These are phyloP conservation scores for Phytophthora pluvialis DNA, from an alignment of 352 stramenopile species.

Conservation along the genomic window DNA sequence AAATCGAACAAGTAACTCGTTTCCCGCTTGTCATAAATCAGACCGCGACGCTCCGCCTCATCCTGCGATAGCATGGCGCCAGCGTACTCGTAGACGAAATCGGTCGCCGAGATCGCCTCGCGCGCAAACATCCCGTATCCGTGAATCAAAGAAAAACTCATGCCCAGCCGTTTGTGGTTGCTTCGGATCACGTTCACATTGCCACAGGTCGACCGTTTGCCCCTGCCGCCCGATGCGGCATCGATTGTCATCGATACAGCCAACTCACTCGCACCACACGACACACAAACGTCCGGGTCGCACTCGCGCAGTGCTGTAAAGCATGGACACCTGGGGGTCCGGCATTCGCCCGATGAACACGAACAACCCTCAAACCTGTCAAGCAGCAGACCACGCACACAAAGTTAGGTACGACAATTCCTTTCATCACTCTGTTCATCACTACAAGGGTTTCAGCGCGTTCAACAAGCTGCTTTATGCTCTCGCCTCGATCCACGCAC, in stretches of 20 bases:
- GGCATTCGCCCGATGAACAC: slow-evolving; percentile 49
- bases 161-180: slow-evolving; percentile 44
- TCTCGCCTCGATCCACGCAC: slow-evolving; percentile 19
- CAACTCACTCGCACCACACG: slow-evolving; percentile 52
- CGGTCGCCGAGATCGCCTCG: slow-evolving; percentile 44
- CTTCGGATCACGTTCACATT: slow-evolving; percentile 34
- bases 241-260: slow-evolving; percentile 16
- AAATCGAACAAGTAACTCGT: slow-evolving; percentile 93
- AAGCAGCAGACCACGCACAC: slow-evolving; percentile 6
- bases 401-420: slow-evolving; percentile 1
- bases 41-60: slow-evolving; percentile 66
- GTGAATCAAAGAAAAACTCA: slow-evolving; percentile 58
- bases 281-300: slow-evolving; percentile 57
- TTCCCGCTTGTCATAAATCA: slow-evolving; percentile 83
- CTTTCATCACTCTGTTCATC: too few relatives aligned
- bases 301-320: slow-evolving; percentile 64
- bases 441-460: not conserved
- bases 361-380: slow-evolving; percentile 59
- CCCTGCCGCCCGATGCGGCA: too few relatives aligned
- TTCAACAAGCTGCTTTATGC: not conserved
- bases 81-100: slow-evolving; percentile 73
- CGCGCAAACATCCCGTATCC: slow-evolving; percentile 60
- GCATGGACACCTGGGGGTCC: slow-evolving; percentile 54
- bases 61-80: slow-evolving; percentile 66
- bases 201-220: slow-evolving; percentile 7